Percentiles rank a stretch among this genome's conserved stretches.
These are phyloP conservation scores for Naganishia friedmannii DNA, from an alignment of 768 basidiomycete species.

Conservation along the genomic window DNA sequence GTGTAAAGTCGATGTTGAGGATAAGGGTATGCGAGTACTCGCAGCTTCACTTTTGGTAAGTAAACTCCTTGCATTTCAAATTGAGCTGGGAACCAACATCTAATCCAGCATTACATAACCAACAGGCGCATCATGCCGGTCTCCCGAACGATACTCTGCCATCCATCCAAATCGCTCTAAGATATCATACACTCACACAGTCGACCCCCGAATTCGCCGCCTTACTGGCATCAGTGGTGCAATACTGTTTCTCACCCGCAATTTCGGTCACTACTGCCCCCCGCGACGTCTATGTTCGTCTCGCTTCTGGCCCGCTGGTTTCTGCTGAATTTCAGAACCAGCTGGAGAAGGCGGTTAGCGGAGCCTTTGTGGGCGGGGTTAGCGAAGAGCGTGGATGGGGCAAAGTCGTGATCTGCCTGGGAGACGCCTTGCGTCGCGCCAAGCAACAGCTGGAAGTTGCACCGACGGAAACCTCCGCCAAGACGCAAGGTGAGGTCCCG, in stretches of 20 bases:
- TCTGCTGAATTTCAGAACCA: background rate
- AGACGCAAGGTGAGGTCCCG: background rate
- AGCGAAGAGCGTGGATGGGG: conserved; percentile 21
- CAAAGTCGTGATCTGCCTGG: conserved; percentile 2
- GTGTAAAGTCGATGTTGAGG: conserved; percentile 11
- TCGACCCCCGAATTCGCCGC: conserved; percentile 6
- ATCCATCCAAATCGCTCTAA: background rate
- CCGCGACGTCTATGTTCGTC: conserved; percentile 1
- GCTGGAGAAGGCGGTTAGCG: conserved; percentile 3
- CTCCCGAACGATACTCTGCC: background rate
- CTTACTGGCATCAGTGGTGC: conserved; percentile 2
- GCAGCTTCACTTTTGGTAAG: conserved; percentile 22
- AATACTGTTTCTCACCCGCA: conserved; percentile 2
- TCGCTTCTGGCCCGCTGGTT: conserved; percentile 23
- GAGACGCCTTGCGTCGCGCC: background rate
- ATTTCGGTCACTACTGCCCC: background rate
- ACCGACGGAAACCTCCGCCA: background rate
- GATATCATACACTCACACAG: conserved; percentile 29
- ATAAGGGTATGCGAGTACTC: background rate
- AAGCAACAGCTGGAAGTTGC: background rate
- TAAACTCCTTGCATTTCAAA: background rate
- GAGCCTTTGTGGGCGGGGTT: conserved; percentile 22
- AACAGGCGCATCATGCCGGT: background rate
- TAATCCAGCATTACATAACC: background rate
- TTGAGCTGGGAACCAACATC: background rate